These are phyloP conservation scores for Scheffersomyces parashehatae DNA, from an alignment of 1,139 yeast species.

Conservation along the genomic window DNA sequence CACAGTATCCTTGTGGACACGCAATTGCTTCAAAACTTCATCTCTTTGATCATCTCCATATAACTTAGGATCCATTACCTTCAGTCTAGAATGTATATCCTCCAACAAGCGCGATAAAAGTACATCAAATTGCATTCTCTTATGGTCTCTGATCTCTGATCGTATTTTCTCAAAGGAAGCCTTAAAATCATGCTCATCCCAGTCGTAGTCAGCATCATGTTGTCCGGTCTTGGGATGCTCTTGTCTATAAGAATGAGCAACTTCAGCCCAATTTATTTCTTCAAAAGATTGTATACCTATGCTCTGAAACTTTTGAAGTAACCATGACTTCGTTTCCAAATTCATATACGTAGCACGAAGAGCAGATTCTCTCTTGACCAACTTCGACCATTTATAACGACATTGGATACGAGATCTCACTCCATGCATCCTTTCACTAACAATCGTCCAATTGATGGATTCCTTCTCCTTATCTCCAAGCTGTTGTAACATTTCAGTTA, in stretches of 20 bases:
- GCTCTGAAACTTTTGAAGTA: conserved; percentile 51
- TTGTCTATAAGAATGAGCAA: conserved; percentile 16
- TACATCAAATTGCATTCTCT: conserved; percentile 23
- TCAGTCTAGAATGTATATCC: conserved; percentile 13
- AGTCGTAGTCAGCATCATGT: conserved; percentile 11
- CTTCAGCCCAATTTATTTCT: conserved; percentile 63
- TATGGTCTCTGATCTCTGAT: conserved; percentile 29
- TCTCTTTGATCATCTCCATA: too few relatives aligned
- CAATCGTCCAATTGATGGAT: conserved; percentile 82
- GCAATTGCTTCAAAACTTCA: background rate
- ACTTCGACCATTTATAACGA: conserved; percentile 89
- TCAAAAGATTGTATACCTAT: conserved; percentile 47
- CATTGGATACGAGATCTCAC: conserved; percentile 88
- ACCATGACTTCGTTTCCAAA: conserved; percentile 55
- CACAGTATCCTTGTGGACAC: background rate
- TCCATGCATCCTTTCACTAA: conserved; percentile 88
- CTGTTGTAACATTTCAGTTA: conserved; percentile 39
- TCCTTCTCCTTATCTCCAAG: conserved; percentile 13
- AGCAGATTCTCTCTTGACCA: conserved; percentile 60
- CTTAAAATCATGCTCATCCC: conserved; percentile 37
- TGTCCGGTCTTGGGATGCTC: conserved; percentile 4
- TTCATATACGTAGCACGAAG: conserved; percentile 52
- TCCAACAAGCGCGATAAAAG: conserved; percentile 25
- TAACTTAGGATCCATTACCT: background rate
- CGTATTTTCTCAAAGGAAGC: conserved; percentile 38